A percentile compares a stretch with the other conserved stretches of the same genome.
These are phyloP conservation scores for Arthrobotrys sphaeroides DNA, from an alignment of 2,329 filamentous ascomycete species.

Conservation along the genomic window DNA sequence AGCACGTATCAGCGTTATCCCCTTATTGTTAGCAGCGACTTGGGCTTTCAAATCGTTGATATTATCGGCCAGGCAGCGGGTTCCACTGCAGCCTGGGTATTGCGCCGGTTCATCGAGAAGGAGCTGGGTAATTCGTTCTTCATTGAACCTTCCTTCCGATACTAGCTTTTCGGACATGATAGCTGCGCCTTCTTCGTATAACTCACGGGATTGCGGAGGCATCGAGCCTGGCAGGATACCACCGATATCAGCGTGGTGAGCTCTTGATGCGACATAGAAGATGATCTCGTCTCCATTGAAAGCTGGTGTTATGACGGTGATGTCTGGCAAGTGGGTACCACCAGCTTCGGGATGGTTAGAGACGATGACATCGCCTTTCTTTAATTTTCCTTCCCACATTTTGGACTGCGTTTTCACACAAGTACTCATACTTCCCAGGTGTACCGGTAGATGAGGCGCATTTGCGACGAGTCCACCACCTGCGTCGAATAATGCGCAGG, in stretches of 20 bases:
- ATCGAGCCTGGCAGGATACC: slow-evolving; percentile 84
- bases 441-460: slow-evolving; percentile 81
- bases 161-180: slow-evolving; percentile 77
- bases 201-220: slow-evolving; percentile 76
- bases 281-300: slow-evolving; percentile 79
- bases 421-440: slow-evolving; percentile 85
- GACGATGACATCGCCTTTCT: slow-evolving; percentile 81
- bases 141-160: slow-evolving; percentile 79
- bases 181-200: slow-evolving; percentile 72
- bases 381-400: slow-evolving; percentile 81
- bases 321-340: slow-evolving; percentile 81
- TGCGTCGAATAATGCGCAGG: slow-evolving; percentile 81
- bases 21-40: slow-evolving; percentile 85
- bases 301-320: slow-evolving; percentile 81
- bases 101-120: slow-evolving; percentile 77
- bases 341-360: slow-evolving; percentile 86
- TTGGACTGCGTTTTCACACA: slow-evolving; percentile 80
- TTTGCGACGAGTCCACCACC: slow-evolving; percentile 80
- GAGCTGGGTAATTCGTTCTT: slow-evolving; percentile 76
- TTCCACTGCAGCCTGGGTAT: slow-evolving; percentile 79
- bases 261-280: slow-evolving; percentile 82
- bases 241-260: slow-evolving; percentile 85
- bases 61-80: slow-evolving; percentile 81
- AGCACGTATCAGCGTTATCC: slow-evolving; percentile 77
- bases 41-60: slow-evolving; percentile 87